Conservation (phyloP, 2,329 filamentous ascomycete species). For the Arthrocladium fulminans region DNA sequence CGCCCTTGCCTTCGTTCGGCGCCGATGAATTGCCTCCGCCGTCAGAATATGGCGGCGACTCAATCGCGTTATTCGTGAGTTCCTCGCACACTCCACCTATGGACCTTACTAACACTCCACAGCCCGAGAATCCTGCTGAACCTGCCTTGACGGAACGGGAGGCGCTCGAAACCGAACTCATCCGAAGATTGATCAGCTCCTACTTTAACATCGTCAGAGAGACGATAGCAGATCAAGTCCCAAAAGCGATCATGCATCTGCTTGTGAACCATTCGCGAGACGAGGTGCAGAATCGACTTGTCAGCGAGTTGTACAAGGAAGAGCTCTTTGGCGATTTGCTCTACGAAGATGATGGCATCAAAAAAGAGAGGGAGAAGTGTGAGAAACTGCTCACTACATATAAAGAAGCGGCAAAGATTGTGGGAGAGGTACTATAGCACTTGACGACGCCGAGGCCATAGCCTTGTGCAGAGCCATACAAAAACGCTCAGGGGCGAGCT, state of each 20-base stretch:
- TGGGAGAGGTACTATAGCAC: slow-evolving; percentile 77
- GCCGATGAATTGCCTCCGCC: slow-evolving; percentile 34
- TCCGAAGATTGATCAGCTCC: slow-evolving; percentile 88
- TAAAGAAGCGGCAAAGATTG: slow-evolving; percentile 95
- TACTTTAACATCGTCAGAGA: slow-evolving; percentile 99
- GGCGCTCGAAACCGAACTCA: slow-evolving; percentile 94
- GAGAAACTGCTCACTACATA: slow-evolving; percentile 93
- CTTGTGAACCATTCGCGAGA: slow-evolving; percentile 98
- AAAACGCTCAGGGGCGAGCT: too few species aligned
- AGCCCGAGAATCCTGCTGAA: slow-evolving; percentile 49
- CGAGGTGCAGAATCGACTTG: slow-evolving; percentile 90
- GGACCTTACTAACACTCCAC: slow-evolving; percentile 7
- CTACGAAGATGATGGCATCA: slow-evolving; percentile 95
- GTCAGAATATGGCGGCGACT: slow-evolving; percentile 35
- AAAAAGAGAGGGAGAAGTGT: slow-evolving; percentile 96
- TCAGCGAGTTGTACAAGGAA: slow-evolving; percentile 93
- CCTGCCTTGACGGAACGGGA: slow-evolving; percentile 90
- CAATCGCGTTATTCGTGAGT: slow-evolving; percentile 42
- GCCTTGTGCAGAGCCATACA: too few species aligned
- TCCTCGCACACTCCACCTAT: slow-evolving; percentile 1
- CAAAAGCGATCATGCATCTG: slow-evolving; percentile 97
- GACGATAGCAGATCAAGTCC: slow-evolving; percentile 96
- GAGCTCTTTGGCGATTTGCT: slow-evolving; percentile 81
- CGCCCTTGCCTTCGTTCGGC: slow-evolving; percentile 37
- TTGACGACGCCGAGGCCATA: not conserved